A percentile compares a stretch with the other conserved stretches of the same genome.
These are phyloP conservation scores for sweet orange (Citrus sinensis) DNA, from an alignment of 345 rosid genomes.

Conservation along the genomic window DNA sequence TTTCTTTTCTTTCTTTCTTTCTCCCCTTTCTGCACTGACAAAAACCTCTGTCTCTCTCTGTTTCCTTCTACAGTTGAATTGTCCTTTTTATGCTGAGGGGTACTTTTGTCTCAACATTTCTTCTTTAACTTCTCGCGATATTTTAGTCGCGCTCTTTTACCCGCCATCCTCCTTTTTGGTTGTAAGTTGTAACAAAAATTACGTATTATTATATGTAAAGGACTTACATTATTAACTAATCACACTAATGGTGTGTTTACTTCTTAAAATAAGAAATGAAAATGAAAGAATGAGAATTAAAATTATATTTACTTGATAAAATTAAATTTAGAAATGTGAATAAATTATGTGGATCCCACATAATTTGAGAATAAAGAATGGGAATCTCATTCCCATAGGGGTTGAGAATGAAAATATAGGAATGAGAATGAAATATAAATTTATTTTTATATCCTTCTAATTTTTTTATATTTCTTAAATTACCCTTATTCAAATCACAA, in stretches of 20 bases:
- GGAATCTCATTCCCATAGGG: rapidly evolving
- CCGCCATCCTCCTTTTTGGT: neutral
- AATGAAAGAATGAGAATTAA: too few species aligned
- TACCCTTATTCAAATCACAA: too few species aligned
- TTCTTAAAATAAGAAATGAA: too few species aligned
- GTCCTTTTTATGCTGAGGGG: constrained; percentile 33
- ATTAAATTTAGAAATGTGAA: rapidly evolving
- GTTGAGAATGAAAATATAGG: too few species aligned
- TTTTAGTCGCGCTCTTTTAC: neutral
- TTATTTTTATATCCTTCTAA: too few species aligned
- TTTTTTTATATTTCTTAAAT: too few species aligned
- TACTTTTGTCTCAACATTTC: constrained; percentile 14
- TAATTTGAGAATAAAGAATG: too few species aligned
- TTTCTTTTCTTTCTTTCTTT: neutral
- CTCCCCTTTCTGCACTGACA: constrained; percentile 26
- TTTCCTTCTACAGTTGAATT: constrained; percentile 11
- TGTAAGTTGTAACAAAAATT: neutral
- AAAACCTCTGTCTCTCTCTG: constrained; percentile 20
- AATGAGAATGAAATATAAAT: too few species aligned
- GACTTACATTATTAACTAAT: neutral
- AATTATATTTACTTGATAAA: too few species aligned
- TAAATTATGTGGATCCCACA: too few species aligned
- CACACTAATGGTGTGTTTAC: too few species aligned
- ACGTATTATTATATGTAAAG: neutral
- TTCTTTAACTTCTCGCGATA: constrained; percentile 10